Base-by-base conservation (phyloP, 2,329 filamentous ascomycete genomes). In the Pseudovirgaria hyperparasitica region DNA sequence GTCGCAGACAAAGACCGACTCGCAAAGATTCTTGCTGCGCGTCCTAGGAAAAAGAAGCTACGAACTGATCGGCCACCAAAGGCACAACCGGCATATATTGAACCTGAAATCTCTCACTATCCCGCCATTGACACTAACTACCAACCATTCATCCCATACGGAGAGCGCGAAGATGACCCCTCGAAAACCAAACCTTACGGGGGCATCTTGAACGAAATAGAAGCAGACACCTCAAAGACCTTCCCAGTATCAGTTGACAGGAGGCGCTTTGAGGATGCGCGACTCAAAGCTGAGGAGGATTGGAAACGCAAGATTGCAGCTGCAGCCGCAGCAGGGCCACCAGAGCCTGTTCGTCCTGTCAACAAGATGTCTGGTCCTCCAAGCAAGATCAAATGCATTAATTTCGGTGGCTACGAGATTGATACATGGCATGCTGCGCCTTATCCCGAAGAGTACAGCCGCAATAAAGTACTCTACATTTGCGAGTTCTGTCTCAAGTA, bases 401-500 rank as follows among this genome's bases (percentile, higher is more conserved):
- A 93, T 45, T 96, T 98, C 57, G 90, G 90, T 23, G 84, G 85
- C 27, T 92, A 80, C 67, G 90, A 98, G 54, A 98, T 98, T 42
- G 90, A 98, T 50, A 98, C 90, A 3, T 96, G 90, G 86, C 94
- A 98, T 57, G 87, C 90, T 16, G 90, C 90, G 20, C 92, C 90
- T 9, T 98, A 98, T 50, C 90, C 90, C 0, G 90, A 94, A 50
- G 90, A 98, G 56, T 98, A 98, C 62, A 96, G 85, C 52, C 76
- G 87, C 37, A 96, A 98, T 49, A 77, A 82, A 16, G 81, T 93
- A 19, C 69, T 98, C n/a, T 96, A 93, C 56, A 96, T 98, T 37
- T 98, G 90, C 65, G 92, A 98, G 54, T 98, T 96, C 54, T 98
- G 90, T 51, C 65, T 98, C 33, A 98, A 96, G 57, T 98, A 98